These are phyloP conservation scores for Amylostereum areolatum DNA, from an alignment of 1,284 basidiomycete genomes.

Conservation along the genomic window DNA sequence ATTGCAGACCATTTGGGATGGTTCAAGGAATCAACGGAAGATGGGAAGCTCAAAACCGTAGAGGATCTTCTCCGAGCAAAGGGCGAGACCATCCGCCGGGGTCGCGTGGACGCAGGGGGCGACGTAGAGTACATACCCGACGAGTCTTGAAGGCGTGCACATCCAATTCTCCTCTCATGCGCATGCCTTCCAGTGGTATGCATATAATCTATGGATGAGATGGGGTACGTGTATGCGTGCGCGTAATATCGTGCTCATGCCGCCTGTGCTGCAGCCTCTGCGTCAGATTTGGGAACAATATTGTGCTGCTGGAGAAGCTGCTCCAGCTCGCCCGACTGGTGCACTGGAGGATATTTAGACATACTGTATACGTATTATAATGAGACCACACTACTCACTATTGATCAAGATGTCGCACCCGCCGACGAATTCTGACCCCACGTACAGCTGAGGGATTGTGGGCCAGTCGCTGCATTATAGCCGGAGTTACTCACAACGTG, in stretches of 20 bases:
- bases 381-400: constrained; percentile 55
- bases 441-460: constrained; percentile 93
- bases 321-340: constrained; percentile 93
- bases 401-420: constrained; percentile 93
- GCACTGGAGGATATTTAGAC: constrained; percentile 55
- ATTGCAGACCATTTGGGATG: constrained; percentile 92
- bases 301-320: constrained; percentile 71
- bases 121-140: constrained; percentile 32
- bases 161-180: background rate
- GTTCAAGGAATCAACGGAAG: constrained; percentile 80
- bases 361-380: background rate
- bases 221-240: background rate
- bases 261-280: constrained; percentile 13
- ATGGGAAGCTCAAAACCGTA: constrained; percentile 69
- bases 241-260: constrained; percentile 13
- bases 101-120: constrained; percentile 40
- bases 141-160: constrained; percentile 4
- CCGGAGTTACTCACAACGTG: constrained; percentile 22
- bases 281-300: constrained; percentile 45
- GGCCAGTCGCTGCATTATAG: constrained; percentile 79
- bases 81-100: constrained; percentile 71
- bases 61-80: constrained; percentile 76
- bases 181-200: background rate
- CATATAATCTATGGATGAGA: background rate
- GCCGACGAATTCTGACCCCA: constrained; percentile 93